Evolutionary conservation across 2,329 filamentous ascomycete species (phyloP), one percentile per base, ranked within the genome.

Genomic region (Dothistroma septosporum): DNA sequence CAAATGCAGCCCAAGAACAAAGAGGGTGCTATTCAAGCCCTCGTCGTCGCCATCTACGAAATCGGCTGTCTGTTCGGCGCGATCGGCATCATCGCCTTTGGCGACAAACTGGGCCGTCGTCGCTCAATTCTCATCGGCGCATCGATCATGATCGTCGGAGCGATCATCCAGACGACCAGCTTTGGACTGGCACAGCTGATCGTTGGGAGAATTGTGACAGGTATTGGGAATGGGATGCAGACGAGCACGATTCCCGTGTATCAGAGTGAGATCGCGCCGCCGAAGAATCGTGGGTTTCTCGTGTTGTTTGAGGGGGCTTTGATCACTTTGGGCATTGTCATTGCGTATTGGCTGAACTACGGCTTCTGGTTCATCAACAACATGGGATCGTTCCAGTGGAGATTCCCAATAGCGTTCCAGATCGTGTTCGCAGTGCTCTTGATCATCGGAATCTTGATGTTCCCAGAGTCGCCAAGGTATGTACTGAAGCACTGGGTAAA

Each of bases 81-180:
- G 1, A 65, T 77, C 22, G 66, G 72, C 19, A 71, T 70, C 44
- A 69, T 77, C 62, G 77, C 75, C 69, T 69, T 83, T 7, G 86
- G 85, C 32, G 85, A 88, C 64, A 76, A 78, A 11, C 79, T 87
- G 33, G 85, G 85, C 21, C 78, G 85, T 21, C 77, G 80, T 69
- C 76, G 81, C 35, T 81, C 80, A 2, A 84, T 86, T 53, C 83
- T 87, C 65, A 76, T 83, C 16, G 86, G 86, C n/a, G 81, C 81
- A 4, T 62, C 76, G 11, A 80, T 88, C 64, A 83, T 86, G 79
- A 75, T 85, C 19, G 57, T 86, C 31, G 85, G 85, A 16, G 83
- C 84, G 32, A 76, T 82, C 8, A 80, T 88, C 37, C 86, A 88
- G 68, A 74, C 83, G 14, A 71, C 79, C 9, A 76, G 79, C 1